A percentile compares a stretch with the other conserved stretches of the same genome.
Evolutionary conservation across 768 basidiomycete species (phyloP).

Genomic region (Suillus variegatus): DNA sequence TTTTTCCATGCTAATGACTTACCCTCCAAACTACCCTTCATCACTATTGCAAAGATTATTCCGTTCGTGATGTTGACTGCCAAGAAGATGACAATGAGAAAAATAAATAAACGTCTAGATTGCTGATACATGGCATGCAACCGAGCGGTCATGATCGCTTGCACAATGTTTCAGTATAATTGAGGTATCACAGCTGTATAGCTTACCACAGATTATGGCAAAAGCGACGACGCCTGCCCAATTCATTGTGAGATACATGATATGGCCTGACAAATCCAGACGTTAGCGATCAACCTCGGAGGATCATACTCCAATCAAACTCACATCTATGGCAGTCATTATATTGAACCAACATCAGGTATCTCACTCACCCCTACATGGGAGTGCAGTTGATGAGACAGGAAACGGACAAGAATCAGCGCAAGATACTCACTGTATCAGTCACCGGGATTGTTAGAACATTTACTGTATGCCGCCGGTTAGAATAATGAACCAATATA

Average conservation of each 20-base stretch:
- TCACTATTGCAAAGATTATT: not conserved
- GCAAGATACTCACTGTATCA: not conserved
- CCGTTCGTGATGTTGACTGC: not conserved
- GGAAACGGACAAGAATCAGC: not conserved
- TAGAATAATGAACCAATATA: not conserved
- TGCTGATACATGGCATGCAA: not conserved
- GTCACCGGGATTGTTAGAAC: not conserved
- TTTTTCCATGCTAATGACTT: not conserved
- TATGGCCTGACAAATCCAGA: not conserved
- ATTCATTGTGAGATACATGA: not conserved
- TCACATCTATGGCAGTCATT: not conserved
- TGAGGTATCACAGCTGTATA: not conserved
- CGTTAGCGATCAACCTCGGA: not conserved
- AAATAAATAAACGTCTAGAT: not conserved
- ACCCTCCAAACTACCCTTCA: not conserved
- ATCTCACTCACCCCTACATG: not conserved
- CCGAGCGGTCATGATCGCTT: not conserved
- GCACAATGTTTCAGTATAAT: not conserved
- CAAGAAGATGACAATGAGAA: not conserved
- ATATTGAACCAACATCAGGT: not conserved
- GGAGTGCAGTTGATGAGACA: not conserved
- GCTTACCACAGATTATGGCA: not conserved
- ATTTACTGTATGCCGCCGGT: not conserved
- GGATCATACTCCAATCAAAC: not conserved
- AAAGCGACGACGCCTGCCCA: not conserved